These are phyloP conservation scores for Podospora tetraspora DNA, from an alignment of 495 filamentous ascomycete genomes.

Conservation along the genomic window DNA sequence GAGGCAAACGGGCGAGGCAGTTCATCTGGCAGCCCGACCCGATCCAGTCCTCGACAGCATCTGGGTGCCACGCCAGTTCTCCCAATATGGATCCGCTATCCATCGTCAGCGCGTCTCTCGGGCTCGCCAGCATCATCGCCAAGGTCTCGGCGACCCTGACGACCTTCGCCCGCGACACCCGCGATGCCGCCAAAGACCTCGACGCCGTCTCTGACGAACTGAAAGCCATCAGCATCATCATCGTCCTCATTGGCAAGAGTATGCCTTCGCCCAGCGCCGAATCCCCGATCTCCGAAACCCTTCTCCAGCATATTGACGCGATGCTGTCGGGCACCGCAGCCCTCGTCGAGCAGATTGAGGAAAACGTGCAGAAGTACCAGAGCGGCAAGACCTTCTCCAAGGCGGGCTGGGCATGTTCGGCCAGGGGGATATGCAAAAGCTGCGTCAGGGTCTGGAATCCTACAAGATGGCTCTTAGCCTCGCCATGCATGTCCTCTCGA, in stretches of 20 bases:
- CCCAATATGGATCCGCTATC: constrained; percentile 4
- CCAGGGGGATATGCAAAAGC: constrained; percentile 5
- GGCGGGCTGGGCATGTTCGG: constrained; percentile 10
- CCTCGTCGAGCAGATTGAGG: constrained; percentile 11
- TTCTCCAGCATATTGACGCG: background rate
- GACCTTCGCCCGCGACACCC: constrained; percentile 9
- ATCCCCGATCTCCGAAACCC: background rate
- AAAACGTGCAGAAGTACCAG: constrained; percentile 12
- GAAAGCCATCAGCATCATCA: background rate
- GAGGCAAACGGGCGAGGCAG: background rate
- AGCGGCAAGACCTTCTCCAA: background rate
- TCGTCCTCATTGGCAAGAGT: background rate
- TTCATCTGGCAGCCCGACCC: background rate
- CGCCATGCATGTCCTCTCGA: background rate
- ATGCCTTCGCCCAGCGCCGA: background rate
- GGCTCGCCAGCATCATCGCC: constrained; percentile 6
- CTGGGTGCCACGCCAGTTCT: background rate
- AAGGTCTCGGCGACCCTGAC: constrained; percentile 3
- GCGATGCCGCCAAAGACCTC: constrained; percentile 6
- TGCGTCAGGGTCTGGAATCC: constrained; percentile 1
- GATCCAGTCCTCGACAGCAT: background rate
- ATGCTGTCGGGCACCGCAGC: background rate
- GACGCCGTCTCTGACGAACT: constrained; percentile 4
- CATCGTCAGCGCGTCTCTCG: constrained; percentile 1
- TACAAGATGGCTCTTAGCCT: constrained; percentile 11